Percentiles rank a stretch among this genome's conserved stretches.
Evolutionary conservation across 768 basidiomycete genomes (phyloP).

Genomic region (Suillus sp.): DNA sequence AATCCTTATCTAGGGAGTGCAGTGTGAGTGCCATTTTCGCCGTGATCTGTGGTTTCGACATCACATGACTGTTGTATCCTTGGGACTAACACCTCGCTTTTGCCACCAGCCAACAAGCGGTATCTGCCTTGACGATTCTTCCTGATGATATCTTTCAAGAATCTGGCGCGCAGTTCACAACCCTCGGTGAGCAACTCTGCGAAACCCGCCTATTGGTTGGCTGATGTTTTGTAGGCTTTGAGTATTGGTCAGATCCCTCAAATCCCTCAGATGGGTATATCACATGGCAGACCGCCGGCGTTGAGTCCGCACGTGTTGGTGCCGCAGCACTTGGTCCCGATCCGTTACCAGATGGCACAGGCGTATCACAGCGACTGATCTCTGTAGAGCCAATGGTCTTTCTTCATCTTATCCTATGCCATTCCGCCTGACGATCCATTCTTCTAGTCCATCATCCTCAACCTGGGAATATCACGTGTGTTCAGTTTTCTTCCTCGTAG

Average conservation of each 20-base stretch:
- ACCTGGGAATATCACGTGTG: slow-evolving; percentile 61
- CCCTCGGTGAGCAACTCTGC: slow-evolving; percentile 42
- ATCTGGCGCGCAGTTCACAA: slow-evolving; percentile 51
- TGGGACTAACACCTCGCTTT: not conserved
- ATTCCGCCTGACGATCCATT: not conserved
- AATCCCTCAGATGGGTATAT: slow-evolving; percentile 61
- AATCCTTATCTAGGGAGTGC: slow-evolving; percentile 53
- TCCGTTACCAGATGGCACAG: slow-evolving; percentile 37
- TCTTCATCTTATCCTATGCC: not conserved
- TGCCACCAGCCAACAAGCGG: slow-evolving; percentile 45
- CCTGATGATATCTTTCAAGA: slow-evolving; percentile 54
- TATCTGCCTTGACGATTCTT: slow-evolving; percentile 46
- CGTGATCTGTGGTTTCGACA: not conserved
- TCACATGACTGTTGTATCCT: not conserved
- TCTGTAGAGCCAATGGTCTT: slow-evolving; percentile 52
- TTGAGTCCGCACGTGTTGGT: slow-evolving; percentile 48
- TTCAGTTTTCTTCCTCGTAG: slow-evolving; percentile 19
- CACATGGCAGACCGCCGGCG: slow-evolving; percentile 71
- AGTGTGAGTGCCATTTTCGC: slow-evolving; percentile 34
- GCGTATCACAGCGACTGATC: slow-evolving; percentile 61
- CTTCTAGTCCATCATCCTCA: slow-evolving; percentile 51
- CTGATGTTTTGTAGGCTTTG: slow-evolving; percentile 54
- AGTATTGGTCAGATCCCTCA: slow-evolving; percentile 68
- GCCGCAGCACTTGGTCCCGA: slow-evolving; percentile 58
- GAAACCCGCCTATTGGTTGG: not conserved